Evolutionary conservation across 1,284 basidiomycete genomes (phyloP).

Genomic region (Rhodotorula sp.): DNA sequence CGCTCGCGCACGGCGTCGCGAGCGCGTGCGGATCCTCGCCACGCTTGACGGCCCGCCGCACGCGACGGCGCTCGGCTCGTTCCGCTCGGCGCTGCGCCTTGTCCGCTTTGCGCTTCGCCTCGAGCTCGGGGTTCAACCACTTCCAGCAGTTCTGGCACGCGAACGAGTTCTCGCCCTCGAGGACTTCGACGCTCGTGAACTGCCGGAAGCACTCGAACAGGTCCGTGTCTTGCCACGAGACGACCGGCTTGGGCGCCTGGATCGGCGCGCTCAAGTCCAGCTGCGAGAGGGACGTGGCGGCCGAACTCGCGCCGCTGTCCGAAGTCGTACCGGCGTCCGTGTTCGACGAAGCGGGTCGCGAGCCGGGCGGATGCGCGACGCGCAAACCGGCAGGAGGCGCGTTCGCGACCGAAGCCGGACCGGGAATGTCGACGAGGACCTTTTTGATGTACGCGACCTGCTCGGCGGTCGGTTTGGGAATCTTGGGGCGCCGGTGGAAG

Average conservation of each 20-base stretch:
- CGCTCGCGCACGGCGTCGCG: background rate
- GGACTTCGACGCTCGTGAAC: constrained; percentile 84
- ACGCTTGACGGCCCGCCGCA: background rate
- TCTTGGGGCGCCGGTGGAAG: constrained; percentile 28
- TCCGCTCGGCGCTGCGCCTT: constrained; percentile 15
- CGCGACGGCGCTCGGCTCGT: constrained; percentile 4
- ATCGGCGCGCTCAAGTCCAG: constrained; percentile 13
- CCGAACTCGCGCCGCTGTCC: constrained; percentile 11
- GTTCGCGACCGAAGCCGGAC: constrained; percentile 9
- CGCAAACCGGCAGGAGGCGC: constrained; percentile 30
- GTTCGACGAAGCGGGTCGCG: background rate
- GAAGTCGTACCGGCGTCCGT: background rate
- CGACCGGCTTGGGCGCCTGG: background rate
- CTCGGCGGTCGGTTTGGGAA: constrained; percentile 39
- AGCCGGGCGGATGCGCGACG: constrained; percentile 40
- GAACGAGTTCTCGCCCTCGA: constrained; percentile 91
- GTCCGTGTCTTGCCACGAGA: constrained; percentile 45
- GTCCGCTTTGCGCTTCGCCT: constrained; percentile 42
- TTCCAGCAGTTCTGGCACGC: constrained; percentile 93
- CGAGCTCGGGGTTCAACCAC: constrained; percentile 48
- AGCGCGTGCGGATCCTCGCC: background rate
- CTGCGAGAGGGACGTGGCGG: constrained; percentile 22
- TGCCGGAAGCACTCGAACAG: constrained; percentile 65
- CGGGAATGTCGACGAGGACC: constrained; percentile 42
- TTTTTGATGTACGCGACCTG: constrained; percentile 43